phyloP scores from a whole-genome alignment of 805 yeast species.

The Lachancea sp. region DNA sequence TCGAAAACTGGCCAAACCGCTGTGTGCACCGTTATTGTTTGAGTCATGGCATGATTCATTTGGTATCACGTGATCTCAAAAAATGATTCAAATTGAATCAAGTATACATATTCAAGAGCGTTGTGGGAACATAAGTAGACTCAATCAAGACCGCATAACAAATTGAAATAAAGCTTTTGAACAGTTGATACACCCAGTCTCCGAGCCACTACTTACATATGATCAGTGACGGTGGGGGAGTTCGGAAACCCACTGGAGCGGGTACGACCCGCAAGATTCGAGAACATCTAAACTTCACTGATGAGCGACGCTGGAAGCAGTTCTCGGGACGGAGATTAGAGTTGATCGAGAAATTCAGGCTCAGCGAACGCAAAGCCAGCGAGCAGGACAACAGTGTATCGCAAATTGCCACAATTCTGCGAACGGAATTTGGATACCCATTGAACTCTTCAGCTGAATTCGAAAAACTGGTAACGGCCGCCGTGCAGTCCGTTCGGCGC shows the following conservation, averaged over 20 bases:
- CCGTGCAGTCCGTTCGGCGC: slow-evolving; percentile 86
- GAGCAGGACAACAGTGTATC: slow-evolving; percentile 84
- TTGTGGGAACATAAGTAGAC: too few relatives aligned
- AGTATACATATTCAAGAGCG: too few relatives aligned
- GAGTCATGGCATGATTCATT: slow-evolving; percentile 1
- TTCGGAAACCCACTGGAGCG: slow-evolving; percentile 18
- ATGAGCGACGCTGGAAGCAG: slow-evolving; percentile 80
- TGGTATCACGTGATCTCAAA: too few relatives aligned
- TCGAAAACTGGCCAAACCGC: too few relatives aligned
- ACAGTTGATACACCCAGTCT: too few relatives aligned
- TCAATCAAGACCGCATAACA: too few relatives aligned
- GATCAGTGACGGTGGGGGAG: slow-evolving; percentile 5
- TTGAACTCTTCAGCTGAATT: slow-evolving; percentile 58
- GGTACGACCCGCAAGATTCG: slow-evolving; percentile 41
- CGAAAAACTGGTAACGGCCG: slow-evolving; percentile 85
- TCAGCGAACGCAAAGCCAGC: slow-evolving; percentile 68
- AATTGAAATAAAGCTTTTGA: too few relatives aligned
- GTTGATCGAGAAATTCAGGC: slow-evolving; percentile 66
- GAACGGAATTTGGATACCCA: slow-evolving; percentile 73
- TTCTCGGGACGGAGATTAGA: slow-evolving; percentile 88
- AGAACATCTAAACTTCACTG: slow-evolving; percentile 60
- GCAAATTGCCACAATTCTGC: slow-evolving; percentile 67
- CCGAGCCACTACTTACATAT: too few relatives aligned
- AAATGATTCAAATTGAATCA: too few relatives aligned
- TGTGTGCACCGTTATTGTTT: too few relatives aligned